Evolutionary conservation across 2,329 filamentous ascomycete species (phyloP).

Genomic region (Xylariaceae sp.): DNA sequence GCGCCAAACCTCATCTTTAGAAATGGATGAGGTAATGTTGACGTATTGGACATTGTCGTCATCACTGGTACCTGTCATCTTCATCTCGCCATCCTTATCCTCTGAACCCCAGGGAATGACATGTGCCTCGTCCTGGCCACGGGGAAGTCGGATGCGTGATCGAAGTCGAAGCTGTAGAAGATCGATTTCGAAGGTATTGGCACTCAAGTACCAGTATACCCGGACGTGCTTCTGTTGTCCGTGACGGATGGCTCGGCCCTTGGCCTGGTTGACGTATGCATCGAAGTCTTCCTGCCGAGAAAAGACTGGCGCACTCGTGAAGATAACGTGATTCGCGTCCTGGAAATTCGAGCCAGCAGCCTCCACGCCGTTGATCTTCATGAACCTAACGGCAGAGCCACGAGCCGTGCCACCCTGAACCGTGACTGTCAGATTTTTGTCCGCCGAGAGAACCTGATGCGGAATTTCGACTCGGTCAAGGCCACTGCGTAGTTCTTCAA

Average conservation of each 20-base stretch:
- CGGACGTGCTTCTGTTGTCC: slow-evolving; percentile 36
- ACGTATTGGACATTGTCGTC: slow-evolving; percentile 1
- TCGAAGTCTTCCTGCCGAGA: slow-evolving; percentile 31
- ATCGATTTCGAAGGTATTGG: slow-evolving; percentile 39
- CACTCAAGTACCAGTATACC: slow-evolving; percentile 38
- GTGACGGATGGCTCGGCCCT: slow-evolving; percentile 36
- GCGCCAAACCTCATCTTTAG: slow-evolving; percentile 25
- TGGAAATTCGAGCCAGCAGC: slow-evolving; percentile 41
- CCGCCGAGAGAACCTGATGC: slow-evolving; percentile 6
- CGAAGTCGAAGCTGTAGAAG: slow-evolving; percentile 30
- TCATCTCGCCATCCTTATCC: not conserved
- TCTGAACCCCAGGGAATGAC: not conserved
- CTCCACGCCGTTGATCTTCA: slow-evolving; percentile 36
- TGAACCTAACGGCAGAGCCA: slow-evolving; percentile 28
- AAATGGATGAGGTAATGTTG: slow-evolving; percentile 15
- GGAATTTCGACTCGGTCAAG: slow-evolving; percentile 14
- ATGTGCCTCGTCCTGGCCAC: not conserved
- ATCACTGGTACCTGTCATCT: no score
- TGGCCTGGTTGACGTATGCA: slow-evolving; percentile 37
- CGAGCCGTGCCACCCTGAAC: not conserved
- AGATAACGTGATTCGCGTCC: slow-evolving; percentile 41
- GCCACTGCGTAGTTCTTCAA: slow-evolving; percentile 22
- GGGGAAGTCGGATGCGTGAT: slow-evolving; percentile 4
- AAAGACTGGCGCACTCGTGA: slow-evolving; percentile 33
- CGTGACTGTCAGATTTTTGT: not conserved